Conservation (phyloP, 1,284 basidiomycete genomes). For the Malassezia sp. region DNA sequence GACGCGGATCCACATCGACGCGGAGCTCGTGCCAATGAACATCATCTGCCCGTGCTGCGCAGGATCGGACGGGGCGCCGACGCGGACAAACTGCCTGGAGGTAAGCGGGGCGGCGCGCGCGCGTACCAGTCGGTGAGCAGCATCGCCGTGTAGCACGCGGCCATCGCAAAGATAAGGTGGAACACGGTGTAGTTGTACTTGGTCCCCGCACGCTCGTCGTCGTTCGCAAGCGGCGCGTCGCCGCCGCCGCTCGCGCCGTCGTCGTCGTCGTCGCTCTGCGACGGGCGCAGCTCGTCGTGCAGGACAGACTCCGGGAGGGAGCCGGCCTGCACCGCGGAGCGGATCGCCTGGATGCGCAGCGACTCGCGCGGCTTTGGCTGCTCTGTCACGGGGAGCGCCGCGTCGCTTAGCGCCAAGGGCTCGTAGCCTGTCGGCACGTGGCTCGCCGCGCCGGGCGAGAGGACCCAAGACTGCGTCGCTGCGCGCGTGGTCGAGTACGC, state of each 20-base stretch:
- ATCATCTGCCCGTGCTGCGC: slow-evolving; percentile 58
- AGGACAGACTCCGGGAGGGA: slow-evolving; percentile 87
- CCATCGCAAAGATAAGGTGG: slow-evolving; percentile 92
- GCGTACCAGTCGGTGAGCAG: slow-evolving; percentile 99
- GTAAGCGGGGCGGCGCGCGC: too few relatives aligned
- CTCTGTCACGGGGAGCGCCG: slow-evolving; percentile 54
- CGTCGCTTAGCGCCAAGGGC: slow-evolving; percentile 28
- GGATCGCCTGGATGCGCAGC: slow-evolving; percentile 81
- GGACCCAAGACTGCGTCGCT: slow-evolving; percentile 81
- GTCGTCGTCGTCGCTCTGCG: slow-evolving; percentile 58
- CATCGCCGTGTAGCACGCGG: slow-evolving; percentile 95
- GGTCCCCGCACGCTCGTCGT: slow-evolving; percentile 92
- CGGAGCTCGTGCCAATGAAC: slow-evolving; percentile 85
- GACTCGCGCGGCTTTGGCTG: slow-evolving; percentile 78
- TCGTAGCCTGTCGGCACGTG: slow-evolving; percentile 41
- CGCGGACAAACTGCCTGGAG: slow-evolving; percentile 31
- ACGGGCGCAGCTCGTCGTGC: slow-evolving; percentile 56
- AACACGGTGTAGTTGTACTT: slow-evolving; percentile 98
- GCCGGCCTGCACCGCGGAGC: slow-evolving; percentile 89
- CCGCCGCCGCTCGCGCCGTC: slow-evolving; percentile 48
- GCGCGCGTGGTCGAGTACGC: slow-evolving; percentile 93
- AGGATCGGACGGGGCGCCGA: slow-evolving; percentile 27
- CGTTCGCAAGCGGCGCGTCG: slow-evolving; percentile 57
- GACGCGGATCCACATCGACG: slow-evolving; percentile 98
- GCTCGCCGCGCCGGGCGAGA: slow-evolving; percentile 56